Evolutionary conservation across 2,329 filamentous ascomycete genomes (phyloP).

Genomic region (Microdochium bolleyi): DNA sequence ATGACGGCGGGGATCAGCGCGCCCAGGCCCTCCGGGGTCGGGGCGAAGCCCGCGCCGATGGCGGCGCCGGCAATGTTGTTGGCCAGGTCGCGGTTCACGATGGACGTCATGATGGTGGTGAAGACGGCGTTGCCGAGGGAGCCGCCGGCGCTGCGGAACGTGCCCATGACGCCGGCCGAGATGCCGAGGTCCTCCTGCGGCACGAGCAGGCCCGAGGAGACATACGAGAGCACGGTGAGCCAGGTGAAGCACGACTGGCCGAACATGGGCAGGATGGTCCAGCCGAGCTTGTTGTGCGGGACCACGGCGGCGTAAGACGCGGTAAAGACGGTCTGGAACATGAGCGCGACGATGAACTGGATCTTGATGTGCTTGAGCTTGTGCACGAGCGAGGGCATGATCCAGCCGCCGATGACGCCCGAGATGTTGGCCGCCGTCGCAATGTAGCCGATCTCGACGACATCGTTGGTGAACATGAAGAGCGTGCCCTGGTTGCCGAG

Average conservation of each 20-base stretch:
- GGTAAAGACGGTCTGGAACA: constrained; percentile 18
- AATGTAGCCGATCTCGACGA: constrained; percentile 16
- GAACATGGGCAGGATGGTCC: constrained; percentile 20
- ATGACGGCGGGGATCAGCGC: constrained; percentile 19
- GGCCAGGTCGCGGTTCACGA: constrained; percentile 16
- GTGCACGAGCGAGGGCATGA: constrained; percentile 20
- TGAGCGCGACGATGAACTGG: constrained; percentile 20
- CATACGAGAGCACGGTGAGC: constrained; percentile 20
- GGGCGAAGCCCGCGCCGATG: constrained; percentile 13
- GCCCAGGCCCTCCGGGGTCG: constrained; percentile 7
- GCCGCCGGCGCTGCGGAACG: constrained; percentile 20
- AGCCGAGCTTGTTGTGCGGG: constrained; percentile 16
- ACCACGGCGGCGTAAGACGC: constrained; percentile 17
- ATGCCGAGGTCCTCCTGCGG: constrained; percentile 20
- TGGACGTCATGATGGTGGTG: constrained; percentile 20
- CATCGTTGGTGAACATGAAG: constrained; percentile 21
- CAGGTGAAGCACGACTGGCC: constrained; percentile 22
- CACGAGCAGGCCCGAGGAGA: constrained; percentile 19
- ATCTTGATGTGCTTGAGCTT: constrained; percentile 19
- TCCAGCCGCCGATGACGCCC: constrained; percentile 16
- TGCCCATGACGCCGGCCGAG: constrained; percentile 19
- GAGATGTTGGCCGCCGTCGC: constrained; percentile 14
- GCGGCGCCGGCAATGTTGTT: constrained; percentile 17
- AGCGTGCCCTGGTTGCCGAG: constrained; percentile 18
- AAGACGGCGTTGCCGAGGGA: constrained; percentile 25